phyloP scores from a whole-genome alignment of 768 basidiomycete genomes.

The Mrakia hoshinonis region DNA sequence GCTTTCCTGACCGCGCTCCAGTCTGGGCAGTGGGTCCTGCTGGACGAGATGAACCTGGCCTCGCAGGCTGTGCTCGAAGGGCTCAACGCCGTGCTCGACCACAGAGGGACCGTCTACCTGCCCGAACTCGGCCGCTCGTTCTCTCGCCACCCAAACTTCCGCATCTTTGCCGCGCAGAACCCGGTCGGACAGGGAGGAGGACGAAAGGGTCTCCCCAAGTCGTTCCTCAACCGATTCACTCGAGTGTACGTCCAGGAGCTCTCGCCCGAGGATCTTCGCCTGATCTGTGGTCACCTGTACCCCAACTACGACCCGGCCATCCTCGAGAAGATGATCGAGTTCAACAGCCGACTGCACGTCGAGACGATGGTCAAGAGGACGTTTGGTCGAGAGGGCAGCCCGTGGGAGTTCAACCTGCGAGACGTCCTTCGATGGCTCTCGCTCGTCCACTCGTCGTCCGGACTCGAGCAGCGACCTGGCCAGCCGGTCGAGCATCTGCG shows the following conservation, averaged over 20 bases:
- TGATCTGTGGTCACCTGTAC: slow-evolving; percentile 68
- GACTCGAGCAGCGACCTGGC: slow-evolving; percentile 20
- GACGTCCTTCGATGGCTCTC: slow-evolving; percentile 35
- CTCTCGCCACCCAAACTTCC: slow-evolving; percentile 78
- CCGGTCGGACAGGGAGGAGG: slow-evolving; percentile 93
- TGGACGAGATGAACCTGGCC: slow-evolving; percentile 57
- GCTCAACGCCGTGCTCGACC: slow-evolving; percentile 89
- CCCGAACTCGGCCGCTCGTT: slow-evolving; percentile 90
- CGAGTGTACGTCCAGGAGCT: slow-evolving; percentile 90
- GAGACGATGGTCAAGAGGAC: slow-evolving; percentile 55
- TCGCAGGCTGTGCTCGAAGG: slow-evolving; percentile 76
- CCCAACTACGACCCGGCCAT: slow-evolving; percentile 51
- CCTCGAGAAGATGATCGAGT: slow-evolving; percentile 68
- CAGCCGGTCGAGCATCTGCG: slow-evolving; percentile 60
- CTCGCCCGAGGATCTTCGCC: slow-evolving; percentile 60
- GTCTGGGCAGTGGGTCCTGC: slow-evolving; percentile 91
- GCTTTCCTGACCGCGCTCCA: slow-evolving; percentile 89
- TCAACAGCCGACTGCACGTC: slow-evolving; percentile 62
- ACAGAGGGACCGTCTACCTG: slow-evolving; percentile 87
- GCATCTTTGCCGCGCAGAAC: slow-evolving; percentile 96
- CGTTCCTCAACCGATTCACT: slow-evolving; percentile 96
- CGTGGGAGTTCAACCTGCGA: slow-evolving; percentile 39
- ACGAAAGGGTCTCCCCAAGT: slow-evolving; percentile 92
- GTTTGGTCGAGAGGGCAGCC: slow-evolving; percentile 80
- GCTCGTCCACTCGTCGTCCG: slow-evolving; percentile 37